Evolutionary conservation across 257 asterid species (phyloP).

Genomic region (Fraxinus pennsylvanica): DNA sequence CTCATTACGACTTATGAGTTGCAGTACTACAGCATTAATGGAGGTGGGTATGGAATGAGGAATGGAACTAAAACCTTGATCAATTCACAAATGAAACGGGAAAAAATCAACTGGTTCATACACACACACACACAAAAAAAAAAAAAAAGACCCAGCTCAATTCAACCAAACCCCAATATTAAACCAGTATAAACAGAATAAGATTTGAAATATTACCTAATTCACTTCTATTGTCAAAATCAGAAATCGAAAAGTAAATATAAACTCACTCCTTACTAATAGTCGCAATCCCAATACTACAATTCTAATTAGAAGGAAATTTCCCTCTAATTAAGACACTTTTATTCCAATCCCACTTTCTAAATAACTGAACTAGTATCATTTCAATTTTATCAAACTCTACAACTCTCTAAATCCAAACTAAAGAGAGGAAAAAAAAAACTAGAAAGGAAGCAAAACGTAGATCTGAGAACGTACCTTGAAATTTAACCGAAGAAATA

Average conservation of each 20-base stretch:
- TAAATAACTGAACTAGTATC: background rate
- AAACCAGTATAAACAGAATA: background rate
- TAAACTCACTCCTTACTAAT: background rate
- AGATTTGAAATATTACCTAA: background rate
- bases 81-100: background rate
- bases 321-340: background rate
- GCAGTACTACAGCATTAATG: background rate
- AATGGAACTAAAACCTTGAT: constrained; percentile 1
- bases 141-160: constrained; percentile 23
- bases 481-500: constrained; percentile 10
- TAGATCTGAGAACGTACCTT: constrained; percentile 35
- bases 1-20: constrained; percentile 2
- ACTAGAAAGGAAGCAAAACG: background rate
- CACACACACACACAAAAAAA: background rate
- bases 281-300: background rate
- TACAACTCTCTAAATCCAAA: background rate
- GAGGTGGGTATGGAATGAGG: background rate
- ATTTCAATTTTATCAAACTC: background rate
- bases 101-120: background rate
- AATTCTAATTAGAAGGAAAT: background rate
- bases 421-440: background rate
- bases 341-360: background rate
- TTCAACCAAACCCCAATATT: constrained; percentile 13
- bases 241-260: background rate
- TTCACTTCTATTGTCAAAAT: background rate